These are phyloP conservation scores for Pyrus hybrid DNA, from an alignment of 331 rosid species.

Conservation along the genomic window DNA sequence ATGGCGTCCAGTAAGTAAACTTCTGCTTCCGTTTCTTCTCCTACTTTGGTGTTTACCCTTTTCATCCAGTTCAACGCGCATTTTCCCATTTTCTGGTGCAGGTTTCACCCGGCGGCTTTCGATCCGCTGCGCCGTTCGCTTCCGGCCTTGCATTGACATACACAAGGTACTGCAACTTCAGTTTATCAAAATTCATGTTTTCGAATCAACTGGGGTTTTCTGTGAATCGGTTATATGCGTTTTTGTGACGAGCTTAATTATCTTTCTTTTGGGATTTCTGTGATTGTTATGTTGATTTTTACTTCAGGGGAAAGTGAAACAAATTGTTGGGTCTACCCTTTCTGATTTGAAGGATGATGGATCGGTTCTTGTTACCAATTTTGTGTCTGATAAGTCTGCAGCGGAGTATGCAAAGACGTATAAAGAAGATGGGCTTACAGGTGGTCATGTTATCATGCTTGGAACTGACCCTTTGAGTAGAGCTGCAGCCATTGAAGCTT, in stretches of 20 bases:
- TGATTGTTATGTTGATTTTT: background rate
- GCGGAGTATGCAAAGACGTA: slow-evolving; percentile 71
- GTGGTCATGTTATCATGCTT: slow-evolving; percentile 90
- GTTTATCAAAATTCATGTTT: background rate
- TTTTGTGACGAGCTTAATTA: background rate
- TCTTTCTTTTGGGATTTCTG: background rate
- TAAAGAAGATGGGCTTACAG: slow-evolving; percentile 60
- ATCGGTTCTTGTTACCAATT: slow-evolving; percentile 66
- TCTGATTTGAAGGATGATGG: slow-evolving; percentile 62
- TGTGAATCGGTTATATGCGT: background rate
- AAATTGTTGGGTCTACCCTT: slow-evolving; percentile 89
- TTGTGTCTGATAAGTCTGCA: slow-evolving; percentile 78
- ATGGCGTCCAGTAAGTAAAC: slow-evolving; percentile 19
- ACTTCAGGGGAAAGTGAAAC: slow-evolving; percentile 80
- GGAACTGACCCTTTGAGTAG: slow-evolving; percentile 84
- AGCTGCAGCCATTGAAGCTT: slow-evolving; percentile 71
- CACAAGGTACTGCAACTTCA: slow-evolving; percentile 47
- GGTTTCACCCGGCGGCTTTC: slow-evolving; percentile 22
- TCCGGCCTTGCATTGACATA: slow-evolving; percentile 90
- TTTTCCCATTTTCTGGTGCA: background rate
- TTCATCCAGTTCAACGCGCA: background rate
- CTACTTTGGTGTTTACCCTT: background rate
- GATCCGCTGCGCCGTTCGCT: slow-evolving; percentile 55
- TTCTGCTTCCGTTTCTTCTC: background rate
- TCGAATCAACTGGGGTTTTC: background rate